Evolutionary conservation across 768 basidiomycete species (phyloP).

Genomic region (Russula sp.): DNA sequence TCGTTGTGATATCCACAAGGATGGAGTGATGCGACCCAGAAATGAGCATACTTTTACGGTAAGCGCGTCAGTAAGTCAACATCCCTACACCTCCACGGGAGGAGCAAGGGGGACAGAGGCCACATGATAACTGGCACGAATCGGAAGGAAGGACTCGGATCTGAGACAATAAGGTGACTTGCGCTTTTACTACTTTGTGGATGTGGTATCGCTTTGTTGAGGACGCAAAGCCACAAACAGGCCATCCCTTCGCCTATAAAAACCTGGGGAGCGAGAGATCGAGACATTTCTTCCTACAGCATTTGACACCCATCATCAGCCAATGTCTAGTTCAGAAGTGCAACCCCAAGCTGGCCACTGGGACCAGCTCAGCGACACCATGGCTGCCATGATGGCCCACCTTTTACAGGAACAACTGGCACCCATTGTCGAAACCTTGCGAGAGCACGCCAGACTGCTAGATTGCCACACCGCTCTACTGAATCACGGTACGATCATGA

Average conservation of each 20-base stretch:
- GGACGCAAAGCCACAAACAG: too few relatives aligned
- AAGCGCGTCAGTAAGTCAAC: too few relatives aligned
- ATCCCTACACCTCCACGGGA: too few relatives aligned
- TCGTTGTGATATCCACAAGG: too few relatives aligned
- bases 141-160: too few relatives aligned
- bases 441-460: conserved; percentile 11
- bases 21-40: too few relatives aligned
- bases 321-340: neutral
- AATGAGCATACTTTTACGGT: too few relatives aligned
- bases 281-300: neutral
- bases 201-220: too few relatives aligned
- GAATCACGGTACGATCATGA: conserved; percentile 12
- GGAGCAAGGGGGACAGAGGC: too few relatives aligned
- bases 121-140: too few relatives aligned
- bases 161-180: too few relatives aligned
- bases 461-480: conserved; percentile 12
- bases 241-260: neutral
- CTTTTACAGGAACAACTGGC: conserved; percentile 16
- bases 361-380: neutral
- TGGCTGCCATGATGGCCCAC: neutral
- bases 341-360: neutral
- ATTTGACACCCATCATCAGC: neutral
- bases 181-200: too few relatives aligned
- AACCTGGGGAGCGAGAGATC: neutral
- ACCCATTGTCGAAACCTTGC: conserved; percentile 11